These are phyloP conservation scores for Calonectria hawksworthii DNA, from an alignment of 2,329 filamentous ascomycete genomes.

Conservation along the genomic window DNA sequence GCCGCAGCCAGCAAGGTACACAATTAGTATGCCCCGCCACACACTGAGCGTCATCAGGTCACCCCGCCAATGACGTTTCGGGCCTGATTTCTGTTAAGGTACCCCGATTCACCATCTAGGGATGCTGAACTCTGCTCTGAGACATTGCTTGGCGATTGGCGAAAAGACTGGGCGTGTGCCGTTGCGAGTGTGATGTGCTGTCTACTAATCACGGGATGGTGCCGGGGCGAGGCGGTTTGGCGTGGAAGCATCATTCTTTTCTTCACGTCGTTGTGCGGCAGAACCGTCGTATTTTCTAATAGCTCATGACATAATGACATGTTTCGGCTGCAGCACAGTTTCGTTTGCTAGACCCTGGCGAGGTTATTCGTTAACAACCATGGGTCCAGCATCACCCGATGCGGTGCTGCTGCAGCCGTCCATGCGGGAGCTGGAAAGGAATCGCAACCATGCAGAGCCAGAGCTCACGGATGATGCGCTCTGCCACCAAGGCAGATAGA, in stretches of 20 bases:
- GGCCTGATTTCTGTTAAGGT: constrained; percentile 21
- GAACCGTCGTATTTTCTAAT: not conserved
- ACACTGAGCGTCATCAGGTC: constrained; percentile 37
- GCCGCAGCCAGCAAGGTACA: not conserved
- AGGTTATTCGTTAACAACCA: not conserved
- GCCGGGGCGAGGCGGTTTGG: not conserved
- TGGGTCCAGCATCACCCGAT: not conserved
- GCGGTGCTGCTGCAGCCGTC: not conserved
- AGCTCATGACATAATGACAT: constrained; percentile 9
- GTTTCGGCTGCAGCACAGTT: not conserved
- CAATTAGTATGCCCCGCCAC: constrained; percentile 1
- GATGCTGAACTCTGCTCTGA: not conserved
- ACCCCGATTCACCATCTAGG: not conserved
- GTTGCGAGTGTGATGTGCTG: not conserved
- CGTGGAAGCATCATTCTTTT: not conserved
- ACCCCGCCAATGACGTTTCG: constrained; percentile 50
- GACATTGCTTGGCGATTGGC: not conserved
- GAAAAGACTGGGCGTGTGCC: not conserved
- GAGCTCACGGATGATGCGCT: not conserved
- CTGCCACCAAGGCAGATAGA: not conserved
- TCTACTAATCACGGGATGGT: not conserved
- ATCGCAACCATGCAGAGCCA: not conserved
- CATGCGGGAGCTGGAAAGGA: not conserved
- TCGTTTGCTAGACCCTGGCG: constrained; percentile 1
- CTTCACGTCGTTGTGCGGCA: not conserved